Base-by-base conservation (phyloP, 495 filamentous ascomycete genomes). In the Penicillium diatomitis region DNA sequence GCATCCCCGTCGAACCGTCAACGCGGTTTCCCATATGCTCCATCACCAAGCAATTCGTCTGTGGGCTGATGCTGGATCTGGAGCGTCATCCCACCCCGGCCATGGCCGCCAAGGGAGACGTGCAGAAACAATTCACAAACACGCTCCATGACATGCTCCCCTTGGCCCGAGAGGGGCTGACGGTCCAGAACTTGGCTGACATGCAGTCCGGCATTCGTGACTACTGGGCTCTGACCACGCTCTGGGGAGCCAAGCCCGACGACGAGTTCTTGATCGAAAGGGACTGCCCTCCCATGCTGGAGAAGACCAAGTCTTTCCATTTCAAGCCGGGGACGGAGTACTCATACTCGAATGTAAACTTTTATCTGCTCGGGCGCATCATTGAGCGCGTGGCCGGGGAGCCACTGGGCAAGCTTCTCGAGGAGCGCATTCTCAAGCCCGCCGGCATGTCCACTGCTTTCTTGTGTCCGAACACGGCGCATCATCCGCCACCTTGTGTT, bases 131-230 rank as follows among this genome's bases (percentile, higher is more conserved):
- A 44, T 46, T 66, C 8, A 30, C 38, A 4, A 49, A 52, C 8
- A 49, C 50, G 28, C 39, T 66, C 6, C 9, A 38, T n/a, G 50
- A 60, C 34, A 11, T 66, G 8, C 45, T 64, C 7, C 49, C 53
- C 59, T 3, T 53, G 60, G 20, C 34, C 63, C 9, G 49, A 32
- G 48, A 48, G 10, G 53, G 46, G 2, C 38, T 64, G 43, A 63
- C 55, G 3, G 42, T 68, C 5, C 39, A 65, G 2, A 52, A 63
- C 33, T 48, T 68, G 7, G 57, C 49, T 31, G 46, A 63, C 46
- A 68, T 60, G 47, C 65, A 68, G 34, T 66, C 65, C 0, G 65
- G 65, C 5, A 39, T 68, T 27, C 61, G 65, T 4, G 65, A 68
- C 37, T 68, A 68, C 32, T 68, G 64, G 62, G 62, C 62, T 4